Base-by-base conservation (phyloP, 1,284 basidiomycete species). In the Fistulina hepatica region DNA sequence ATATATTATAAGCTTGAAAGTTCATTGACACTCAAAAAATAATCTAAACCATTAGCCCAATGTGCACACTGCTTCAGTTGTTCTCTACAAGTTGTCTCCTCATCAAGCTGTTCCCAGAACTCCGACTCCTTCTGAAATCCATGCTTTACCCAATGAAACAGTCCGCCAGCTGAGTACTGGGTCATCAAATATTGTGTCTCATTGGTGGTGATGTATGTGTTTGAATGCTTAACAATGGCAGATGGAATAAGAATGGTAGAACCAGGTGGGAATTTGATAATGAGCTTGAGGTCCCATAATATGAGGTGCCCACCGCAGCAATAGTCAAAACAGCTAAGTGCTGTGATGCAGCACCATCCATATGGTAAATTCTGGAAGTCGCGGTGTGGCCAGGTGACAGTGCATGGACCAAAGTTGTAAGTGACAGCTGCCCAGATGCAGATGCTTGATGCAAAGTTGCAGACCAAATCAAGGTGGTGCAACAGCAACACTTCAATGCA, bases 151-250 rank as follows among this genome's bases (percentile, higher is more conserved):
- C 35, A 45, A 8, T 41, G 40, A 26, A 45, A 42, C 1, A 45
- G 17, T 1, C 33, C 44, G 1, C 44, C 44, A 2, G 41, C 40
- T 3, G 40, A 33, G 19, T 31, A 45, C 15, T 42, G 41, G 0
- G 41, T 43, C 2, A 45, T 30, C 0, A 41, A 45, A 7, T 24
- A 21, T 2, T 41, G 37, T 4, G 23, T 30, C 30, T 45, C 41
- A 7, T 32, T 38, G 1, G 11, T 8, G 11, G 17, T 16, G 12
- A 45, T 37, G 2, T 35, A 30, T 5, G 37, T n/a, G n/a, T 42
- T 42, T 2, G 40, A 42, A 22, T 42, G 41, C 5, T 27, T 13
- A 22, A 42, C 21, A 4, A 36, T 37, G 0, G 37, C 41, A 2
- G 37, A 41, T 11, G 39, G 39, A n/a, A 41, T 19, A 1, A 41